Conservation (phyloP, 257 asterid species). For the Coffea eugenioides region DNA sequence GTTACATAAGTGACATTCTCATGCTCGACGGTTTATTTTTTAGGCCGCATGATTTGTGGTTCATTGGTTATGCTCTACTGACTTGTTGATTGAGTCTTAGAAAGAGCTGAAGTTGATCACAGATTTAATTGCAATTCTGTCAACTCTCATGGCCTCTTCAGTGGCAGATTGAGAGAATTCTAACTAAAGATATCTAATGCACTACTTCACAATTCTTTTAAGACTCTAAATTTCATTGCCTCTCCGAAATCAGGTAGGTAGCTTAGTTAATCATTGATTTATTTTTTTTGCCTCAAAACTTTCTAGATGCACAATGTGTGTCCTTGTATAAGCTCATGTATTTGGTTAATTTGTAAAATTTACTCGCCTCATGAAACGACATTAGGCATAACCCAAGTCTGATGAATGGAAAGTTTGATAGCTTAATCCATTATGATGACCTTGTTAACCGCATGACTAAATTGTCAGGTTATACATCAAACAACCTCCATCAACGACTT, state of each 20-base stretch:
- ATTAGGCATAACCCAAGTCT: neutral
- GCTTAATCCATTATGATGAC: neutral
- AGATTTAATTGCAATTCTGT: neutral
- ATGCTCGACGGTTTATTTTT: too few relatives aligned
- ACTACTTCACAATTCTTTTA: too few relatives aligned
- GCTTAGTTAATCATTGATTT: neutral
- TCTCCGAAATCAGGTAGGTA: neutral
- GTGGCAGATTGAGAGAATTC: neutral
- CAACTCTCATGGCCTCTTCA: neutral
- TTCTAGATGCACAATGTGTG: neutral
- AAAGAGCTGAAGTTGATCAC: neutral
- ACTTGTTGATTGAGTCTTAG: neutral
- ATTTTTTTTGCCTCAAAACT: neutral
- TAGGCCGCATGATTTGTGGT: neutral
- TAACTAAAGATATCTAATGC: too few relatives aligned
- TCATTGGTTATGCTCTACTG: neutral
- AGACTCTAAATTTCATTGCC: neutral
- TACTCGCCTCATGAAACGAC: neutral
- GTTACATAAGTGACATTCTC: neutral
- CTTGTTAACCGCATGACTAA: conserved; percentile 12
- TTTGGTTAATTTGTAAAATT: neutral
- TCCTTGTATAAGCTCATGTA: neutral
- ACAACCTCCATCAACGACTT: conserved; percentile 60
- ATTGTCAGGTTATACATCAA: conserved; percentile 72
- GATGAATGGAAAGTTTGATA: neutral